These are phyloP conservation scores for Hibiscus trionum DNA, from an alignment of 345 rosid genomes.

Conservation along the genomic window DNA sequence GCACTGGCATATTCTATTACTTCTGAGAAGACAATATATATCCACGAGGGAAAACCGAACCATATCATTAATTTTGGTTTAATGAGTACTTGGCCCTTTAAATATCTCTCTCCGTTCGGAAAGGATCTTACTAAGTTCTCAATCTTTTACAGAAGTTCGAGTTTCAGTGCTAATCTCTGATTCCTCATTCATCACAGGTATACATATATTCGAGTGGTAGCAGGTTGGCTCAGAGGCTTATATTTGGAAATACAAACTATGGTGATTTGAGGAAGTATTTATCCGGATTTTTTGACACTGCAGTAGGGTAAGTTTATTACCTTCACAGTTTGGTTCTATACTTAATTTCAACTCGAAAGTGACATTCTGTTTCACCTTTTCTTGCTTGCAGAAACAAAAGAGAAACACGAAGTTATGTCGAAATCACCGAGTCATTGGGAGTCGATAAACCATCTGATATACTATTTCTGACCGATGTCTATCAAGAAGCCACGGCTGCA, in stretches of 20 bases:
- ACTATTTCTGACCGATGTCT: constrained; percentile 68
- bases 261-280: constrained; percentile 82
- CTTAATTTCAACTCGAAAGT: neutral
- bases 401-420: constrained; percentile 63
- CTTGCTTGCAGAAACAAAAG: constrained; percentile 64
- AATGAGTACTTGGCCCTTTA: neutral
- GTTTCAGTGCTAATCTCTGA: neutral
- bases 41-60: neutral
- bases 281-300: constrained; percentile 77
- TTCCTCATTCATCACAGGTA: constrained; percentile 36
- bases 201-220: constrained; percentile 97
- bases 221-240: constrained; percentile 85
- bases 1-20: neutral
- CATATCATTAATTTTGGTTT: neutral
- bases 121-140: neutral
- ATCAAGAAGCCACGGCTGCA: constrained; percentile 91
- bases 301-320: constrained; percentile 54
- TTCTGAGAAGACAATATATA: neutral
- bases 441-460: constrained; percentile 78
- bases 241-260: constrained; percentile 73
- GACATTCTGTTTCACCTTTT: neutral
- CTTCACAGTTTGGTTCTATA: neutral
- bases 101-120: neutral
- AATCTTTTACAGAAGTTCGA: neutral
- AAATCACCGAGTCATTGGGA: constrained; percentile 68